Base-by-base conservation (phyloP, 2,329 filamentous ascomycete species). In the Tolypocladium ovalisporum region DNA sequence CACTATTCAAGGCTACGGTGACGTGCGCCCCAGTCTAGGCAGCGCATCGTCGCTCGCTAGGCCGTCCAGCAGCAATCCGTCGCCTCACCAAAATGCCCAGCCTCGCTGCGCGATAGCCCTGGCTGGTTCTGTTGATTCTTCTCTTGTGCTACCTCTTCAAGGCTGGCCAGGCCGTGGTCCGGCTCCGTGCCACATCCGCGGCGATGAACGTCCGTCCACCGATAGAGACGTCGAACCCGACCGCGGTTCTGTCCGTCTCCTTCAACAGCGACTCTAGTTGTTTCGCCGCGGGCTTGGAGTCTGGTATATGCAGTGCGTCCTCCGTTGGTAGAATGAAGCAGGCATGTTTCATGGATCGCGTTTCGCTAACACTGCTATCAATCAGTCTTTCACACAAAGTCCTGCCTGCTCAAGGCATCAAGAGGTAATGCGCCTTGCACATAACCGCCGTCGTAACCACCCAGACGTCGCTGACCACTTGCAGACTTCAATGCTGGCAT, bases 131-230 rank as follows among this genome's bases (percentile, higher is more conserved):
- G 9, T 52, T 32, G n/a, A 52, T 35, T 19, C 24, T 32, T 42
- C 19, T 56, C 52, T 47, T 44, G 15, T 32, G 39, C 13, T 32
- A 35, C 54, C 54, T 56, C 24, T 44, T 32, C 19, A 13, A 27
- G 29, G 2, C 47, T 51, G 47, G 10, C 47, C 47, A 49, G 29
- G 47, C 44, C 8, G 44, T 10, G 8, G 27, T 19, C 9, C 44
- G 15, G 44, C 29, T 29, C 13, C 29, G 47, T 19, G 35, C 22
- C 37, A 29, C 22, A n/a, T 36, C 54, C 53, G n/a, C 39, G 59
- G 62, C 60, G 56, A 99, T 97, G 94, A 94, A 97, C 71, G 95
- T 91, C 49, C 83, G 93, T 59, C 88, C 88, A 55, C 84, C 89
- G 57, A 90, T 97, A 67, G 90, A 96, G 75, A 84, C 85, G 54